Percentiles rank a stretch among this genome's conserved stretches.
Evolutionary conservation across 2,329 filamentous ascomycete species (phyloP).

Genomic region (Colletotrichum karsti): DNA sequence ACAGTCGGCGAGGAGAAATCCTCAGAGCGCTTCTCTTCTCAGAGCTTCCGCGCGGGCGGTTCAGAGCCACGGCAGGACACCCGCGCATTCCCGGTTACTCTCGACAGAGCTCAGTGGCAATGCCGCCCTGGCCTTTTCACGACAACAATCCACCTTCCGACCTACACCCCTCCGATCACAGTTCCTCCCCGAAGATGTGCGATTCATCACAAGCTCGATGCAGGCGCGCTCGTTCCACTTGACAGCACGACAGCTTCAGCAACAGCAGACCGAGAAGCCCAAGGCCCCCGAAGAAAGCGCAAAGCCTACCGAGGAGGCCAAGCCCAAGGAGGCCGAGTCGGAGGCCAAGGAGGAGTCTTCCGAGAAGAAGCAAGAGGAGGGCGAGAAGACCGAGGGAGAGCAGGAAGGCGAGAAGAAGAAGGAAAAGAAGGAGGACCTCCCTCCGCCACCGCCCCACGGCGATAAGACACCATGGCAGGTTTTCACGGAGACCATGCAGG

Average conservation of each 20-base stretch:
- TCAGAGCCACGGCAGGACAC: constrained; percentile 51
- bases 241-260: constrained; percentile 35
- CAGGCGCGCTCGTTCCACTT: constrained; percentile 49
- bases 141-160: constrained; percentile 37
- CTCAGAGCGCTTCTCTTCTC: constrained; percentile 48
- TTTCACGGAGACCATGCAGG: constrained; percentile 94
- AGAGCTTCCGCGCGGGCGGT: constrained; percentile 49
- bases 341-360: constrained; percentile 35
- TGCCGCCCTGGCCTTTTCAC: constrained; percentile 36
- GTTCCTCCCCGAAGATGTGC: constrained; percentile 51
- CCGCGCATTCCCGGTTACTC: constrained; percentile 57
- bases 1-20: constrained; percentile 50
- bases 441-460: constrained; percentile 93
- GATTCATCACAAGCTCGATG: constrained; percentile 43
- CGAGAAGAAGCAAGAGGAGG: constrained; percentile 47
- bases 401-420: constrained; percentile 58
- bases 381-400: constrained; percentile 54
- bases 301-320: constrained; percentile 49
- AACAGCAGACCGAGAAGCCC: constrained; percentile 40
- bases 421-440: constrained; percentile 72
- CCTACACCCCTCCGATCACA: constrained; percentile 53
- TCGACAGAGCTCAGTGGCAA: constrained; percentile 37
- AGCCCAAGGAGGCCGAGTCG: constrained; percentile 43
- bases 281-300: constrained; percentile 35
- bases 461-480: constrained; percentile 99